Evolutionary conservation across 2,329 filamentous ascomycete species (phyloP).

Genomic region (Talaromyces rugulosus): DNA sequence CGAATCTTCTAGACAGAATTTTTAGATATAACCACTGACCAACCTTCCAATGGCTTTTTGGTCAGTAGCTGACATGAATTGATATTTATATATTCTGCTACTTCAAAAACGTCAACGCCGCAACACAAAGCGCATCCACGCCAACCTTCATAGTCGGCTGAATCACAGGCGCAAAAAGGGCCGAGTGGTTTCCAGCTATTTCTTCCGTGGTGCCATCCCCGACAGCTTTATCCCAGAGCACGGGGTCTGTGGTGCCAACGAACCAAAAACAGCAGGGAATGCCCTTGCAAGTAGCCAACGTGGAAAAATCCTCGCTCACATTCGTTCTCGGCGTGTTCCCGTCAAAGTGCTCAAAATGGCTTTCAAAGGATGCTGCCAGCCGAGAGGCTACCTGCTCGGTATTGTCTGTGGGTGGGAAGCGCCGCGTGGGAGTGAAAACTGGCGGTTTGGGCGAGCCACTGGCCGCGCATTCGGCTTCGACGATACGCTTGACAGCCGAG

Average conservation of each 20-base stretch:
- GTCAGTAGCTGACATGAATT: too few species aligned
- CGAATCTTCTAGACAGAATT: too few species aligned
- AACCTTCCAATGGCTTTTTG: too few species aligned
- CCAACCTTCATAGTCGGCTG: slow-evolving; percentile 55
- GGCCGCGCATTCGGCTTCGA: slow-evolving; percentile 54
- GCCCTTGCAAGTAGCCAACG: slow-evolving; percentile 48
- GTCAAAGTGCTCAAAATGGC: slow-evolving; percentile 44
- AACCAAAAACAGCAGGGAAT: slow-evolving; percentile 54
- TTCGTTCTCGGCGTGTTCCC: slow-evolving; percentile 27
- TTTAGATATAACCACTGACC: too few species aligned
- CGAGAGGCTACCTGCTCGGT: slow-evolving; percentile 41
- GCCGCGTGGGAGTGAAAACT: slow-evolving; percentile 42
- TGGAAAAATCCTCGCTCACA: slow-evolving; percentile 56
- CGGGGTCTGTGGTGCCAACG: slow-evolving; percentile 51
- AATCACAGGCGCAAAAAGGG: slow-evolving; percentile 56
- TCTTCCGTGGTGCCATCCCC: slow-evolving; percentile 42
- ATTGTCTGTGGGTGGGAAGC: slow-evolving; percentile 54
- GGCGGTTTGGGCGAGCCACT: slow-evolving; percentile 48
- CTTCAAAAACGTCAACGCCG: slow-evolving; percentile 43
- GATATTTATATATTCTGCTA: not conserved
- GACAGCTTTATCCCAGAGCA: slow-evolving; percentile 48
- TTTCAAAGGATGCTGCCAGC: slow-evolving; percentile 44
- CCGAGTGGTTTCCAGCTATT: slow-evolving; percentile 58
- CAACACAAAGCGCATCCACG: slow-evolving; percentile 49
- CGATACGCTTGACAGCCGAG: slow-evolving; percentile 48